Evolutionary conservation across 164 flowering plant species (phyloP), one percentile per base, ranked within the genome.

Genomic region (Sextonia rubra): DNA sequence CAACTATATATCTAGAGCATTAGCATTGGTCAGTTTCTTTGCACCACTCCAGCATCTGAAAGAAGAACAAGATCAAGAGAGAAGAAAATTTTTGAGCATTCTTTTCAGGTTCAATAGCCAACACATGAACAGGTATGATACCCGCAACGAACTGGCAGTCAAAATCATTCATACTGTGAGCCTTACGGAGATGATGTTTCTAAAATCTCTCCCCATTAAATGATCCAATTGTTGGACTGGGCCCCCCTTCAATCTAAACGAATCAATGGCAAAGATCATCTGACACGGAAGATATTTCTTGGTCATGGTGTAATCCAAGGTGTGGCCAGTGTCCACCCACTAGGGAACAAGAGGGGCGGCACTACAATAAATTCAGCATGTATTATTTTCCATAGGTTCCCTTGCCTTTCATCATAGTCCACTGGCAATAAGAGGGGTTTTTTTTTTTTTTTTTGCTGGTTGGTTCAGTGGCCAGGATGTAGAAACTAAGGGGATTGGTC

Each of bases 1-100:
- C n/a, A n/a, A 15, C 24, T 26, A 69, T 55, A 58, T 24, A 20
- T 27, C 74, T 71, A 71, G 47, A 90, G 77, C 94, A 90, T 90
- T 23, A 90, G 85, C 79, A 30, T 77, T 93, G 44, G 98, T 93
- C 32, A 91, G 91, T 68, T 82, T 86, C 81, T 83, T 81, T 17
- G 68, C 20, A 11, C 73, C 26, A n/a, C 64, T 77, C 61, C 79
- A 44, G 78, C 66, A 66, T 84, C 96, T 89, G 91, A 86, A 83
- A 71, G 49, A 73, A 75, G 25, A n/a, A 23, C 9, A 47, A 60
- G 14, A 4, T 3, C 2, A 32, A 15, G 47, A 37, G 44, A 37
- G 8, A 7, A 37, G 44, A 32, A 37, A 37, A 37, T 5, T 5
- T 5, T 8, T 3, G 44, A 37, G 44, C 11, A 37, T 37, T 37